phyloP scores from a whole-genome alignment of 1,284 basidiomycete genomes.

The Ustilago trichophora region DNA sequence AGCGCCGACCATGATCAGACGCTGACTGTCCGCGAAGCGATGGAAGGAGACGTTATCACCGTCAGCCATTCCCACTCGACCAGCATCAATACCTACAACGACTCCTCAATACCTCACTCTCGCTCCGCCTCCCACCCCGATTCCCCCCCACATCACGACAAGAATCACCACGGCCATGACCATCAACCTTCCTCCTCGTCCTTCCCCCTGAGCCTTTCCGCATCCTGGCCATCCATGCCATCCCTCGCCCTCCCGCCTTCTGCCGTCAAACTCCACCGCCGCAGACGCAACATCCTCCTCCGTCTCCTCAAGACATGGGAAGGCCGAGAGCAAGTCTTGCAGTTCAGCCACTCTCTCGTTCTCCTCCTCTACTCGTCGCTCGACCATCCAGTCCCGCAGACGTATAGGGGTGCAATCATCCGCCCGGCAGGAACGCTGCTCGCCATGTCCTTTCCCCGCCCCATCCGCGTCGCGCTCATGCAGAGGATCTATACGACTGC shows the following conservation, averaged over 20 bases:
- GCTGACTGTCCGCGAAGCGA: slow-evolving; percentile 6
- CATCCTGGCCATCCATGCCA: slow-evolving; percentile 28
- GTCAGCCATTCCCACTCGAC: slow-evolving; percentile 32
- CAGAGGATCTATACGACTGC: slow-evolving; percentile 45
- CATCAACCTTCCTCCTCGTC: too few relatives aligned
- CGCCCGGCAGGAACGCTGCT: slow-evolving; percentile 24
- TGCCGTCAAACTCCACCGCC: slow-evolving; percentile 26
- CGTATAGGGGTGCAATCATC: slow-evolving; percentile 14
- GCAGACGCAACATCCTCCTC: slow-evolving; percentile 21
- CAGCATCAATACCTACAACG: slow-evolving; percentile 13
- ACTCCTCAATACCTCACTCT: slow-evolving; percentile 11
- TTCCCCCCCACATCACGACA: neutral
- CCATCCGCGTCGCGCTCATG: slow-evolving; percentile 27
- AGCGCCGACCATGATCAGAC: slow-evolving; percentile 9
- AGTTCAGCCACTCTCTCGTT: slow-evolving; percentile 37
- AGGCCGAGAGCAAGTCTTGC: slow-evolving; percentile 34
- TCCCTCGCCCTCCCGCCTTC: slow-evolving; percentile 20
- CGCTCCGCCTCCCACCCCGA: slow-evolving; percentile 12
- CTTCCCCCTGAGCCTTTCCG: slow-evolving; percentile 14
- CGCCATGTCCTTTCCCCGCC: slow-evolving; percentile 20
- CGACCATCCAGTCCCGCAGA: slow-evolving; percentile 22
- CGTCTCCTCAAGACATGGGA: slow-evolving; percentile 41
- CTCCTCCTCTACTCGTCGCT: slow-evolving; percentile 37
- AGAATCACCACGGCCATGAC: neutral
- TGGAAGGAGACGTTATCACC: slow-evolving; percentile 31